Percentiles rank a stretch among this genome's conserved stretches.
Conservation (phyloP, 192 early-diverging fungal species). For the Jimgerdemannia flammicorona region DNA sequence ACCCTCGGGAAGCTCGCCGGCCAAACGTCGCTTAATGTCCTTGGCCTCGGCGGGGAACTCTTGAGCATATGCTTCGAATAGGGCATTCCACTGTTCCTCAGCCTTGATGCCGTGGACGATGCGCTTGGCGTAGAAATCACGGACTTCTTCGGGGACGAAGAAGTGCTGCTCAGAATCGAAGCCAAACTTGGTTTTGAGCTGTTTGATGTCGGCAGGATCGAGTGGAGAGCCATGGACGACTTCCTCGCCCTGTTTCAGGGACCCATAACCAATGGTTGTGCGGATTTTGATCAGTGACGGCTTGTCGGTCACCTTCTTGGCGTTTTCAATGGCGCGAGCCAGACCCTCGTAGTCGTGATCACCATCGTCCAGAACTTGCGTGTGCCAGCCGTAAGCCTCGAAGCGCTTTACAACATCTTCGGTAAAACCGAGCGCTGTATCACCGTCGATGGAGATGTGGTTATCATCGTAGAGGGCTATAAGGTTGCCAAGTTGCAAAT, state of each 20-base stretch:
- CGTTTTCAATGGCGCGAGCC: constrained; percentile 69
- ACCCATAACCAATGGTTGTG: constrained; percentile 95
- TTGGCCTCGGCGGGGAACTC: constrained; percentile 64
- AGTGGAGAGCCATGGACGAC: constrained; percentile 92
- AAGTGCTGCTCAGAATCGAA: constrained; percentile 78
- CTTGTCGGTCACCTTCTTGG: constrained; percentile 83
- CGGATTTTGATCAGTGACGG: constrained; percentile 85
- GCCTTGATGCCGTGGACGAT: constrained; percentile 54
- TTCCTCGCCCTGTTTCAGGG: constrained; percentile 81
- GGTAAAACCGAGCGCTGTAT: constrained; percentile 80
- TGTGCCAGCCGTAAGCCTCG: constrained; percentile 95
- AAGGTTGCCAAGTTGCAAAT: constrained; percentile 89
- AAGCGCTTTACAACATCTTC: constrained; percentile 88
- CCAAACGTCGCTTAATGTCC: constrained; percentile 75
- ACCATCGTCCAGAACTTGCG: constrained; percentile 70
- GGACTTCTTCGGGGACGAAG: constrained; percentile 67
- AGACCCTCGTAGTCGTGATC: constrained; percentile 73
- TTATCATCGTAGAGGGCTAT: constrained; percentile 97
- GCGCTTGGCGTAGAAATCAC: constrained; percentile 45
- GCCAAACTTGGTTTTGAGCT: constrained; percentile 79
- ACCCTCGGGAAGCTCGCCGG: constrained; percentile 65
- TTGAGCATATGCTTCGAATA: constrained; percentile 64
- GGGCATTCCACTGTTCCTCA: constrained; percentile 73
- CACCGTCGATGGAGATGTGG: constrained; percentile 93
- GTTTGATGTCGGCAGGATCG: constrained; percentile 70